These are phyloP conservation scores for Gremmenia infestans DNA, from an alignment of 2,329 filamentous ascomycete genomes.

Conservation along the genomic window DNA sequence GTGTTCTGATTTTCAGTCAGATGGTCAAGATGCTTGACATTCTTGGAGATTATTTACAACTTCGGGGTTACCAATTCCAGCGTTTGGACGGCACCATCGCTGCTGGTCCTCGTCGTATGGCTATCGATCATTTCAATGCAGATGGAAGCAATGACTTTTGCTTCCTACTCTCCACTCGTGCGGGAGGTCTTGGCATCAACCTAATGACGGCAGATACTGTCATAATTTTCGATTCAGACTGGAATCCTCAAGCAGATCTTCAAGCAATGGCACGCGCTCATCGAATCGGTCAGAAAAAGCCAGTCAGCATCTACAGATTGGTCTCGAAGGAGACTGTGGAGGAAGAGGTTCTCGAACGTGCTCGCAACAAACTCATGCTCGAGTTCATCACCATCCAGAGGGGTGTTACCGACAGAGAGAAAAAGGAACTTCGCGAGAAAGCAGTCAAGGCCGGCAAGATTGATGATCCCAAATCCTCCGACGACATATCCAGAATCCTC, in stretches of 20 bases:
- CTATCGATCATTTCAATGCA: conserved; percentile 98
- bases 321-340: conserved; percentile 98
- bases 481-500: conserved; percentile 93
- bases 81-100: conserved; percentile 92
- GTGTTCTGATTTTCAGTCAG: conserved; percentile 96
- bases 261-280: conserved; percentile 98
- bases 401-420: conserved; percentile 89
- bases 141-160: conserved; percentile 93
- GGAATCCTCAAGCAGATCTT: conserved; percentile 97
- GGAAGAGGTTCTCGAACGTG: conserved; percentile 93
- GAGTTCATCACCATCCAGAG: conserved; percentile 97
- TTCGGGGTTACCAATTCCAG: conserved; percentile 93
- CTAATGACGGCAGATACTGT: conserved; percentile 98
- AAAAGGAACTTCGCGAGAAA: conserved; percentile 69
- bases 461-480: conserved; percentile 81
- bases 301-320: conserved; percentile 92
- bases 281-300: conserved; percentile 92
- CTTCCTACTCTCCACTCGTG: conserved; percentile 90
- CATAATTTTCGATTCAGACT: conserved; percentile 95
- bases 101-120: conserved; percentile 79
- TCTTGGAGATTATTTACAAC: conserved; percentile 85
- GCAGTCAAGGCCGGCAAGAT: conserved; percentile 73
- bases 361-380: conserved; percentile 93
- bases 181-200: conserved; percentile 97
- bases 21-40: conserved; percentile 99